Conservation (phyloP, 106 monocot species). For the Posidonia australis region DNA sequence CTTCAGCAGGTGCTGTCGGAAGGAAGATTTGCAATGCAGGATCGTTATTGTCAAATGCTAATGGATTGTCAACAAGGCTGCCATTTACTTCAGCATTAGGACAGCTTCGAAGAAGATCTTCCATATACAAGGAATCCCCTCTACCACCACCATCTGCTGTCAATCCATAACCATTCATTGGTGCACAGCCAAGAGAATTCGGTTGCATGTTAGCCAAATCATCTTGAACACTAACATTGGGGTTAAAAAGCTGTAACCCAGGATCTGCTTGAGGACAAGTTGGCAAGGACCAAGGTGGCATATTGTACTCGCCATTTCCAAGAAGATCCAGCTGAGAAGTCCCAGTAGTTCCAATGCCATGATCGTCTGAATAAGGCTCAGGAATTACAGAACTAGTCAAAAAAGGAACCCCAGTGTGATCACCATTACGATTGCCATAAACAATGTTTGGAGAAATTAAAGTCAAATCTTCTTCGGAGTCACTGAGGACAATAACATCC, state of each 20-base stretch:
- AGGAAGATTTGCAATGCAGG: slow-evolving; percentile 77
- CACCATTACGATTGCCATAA: slow-evolving; percentile 14
- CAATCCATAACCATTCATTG: slow-evolving; percentile 16
- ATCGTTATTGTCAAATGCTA: slow-evolving; percentile 50
- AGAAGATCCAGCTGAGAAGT: slow-evolving; percentile 29
- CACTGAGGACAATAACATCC: slow-evolving; percentile 68
- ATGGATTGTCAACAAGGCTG: slow-evolving; percentile 53
- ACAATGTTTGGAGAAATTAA: slow-evolving; percentile 8
- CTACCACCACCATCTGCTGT: slow-evolving; percentile 15
- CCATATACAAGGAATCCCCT: slow-evolving; percentile 9
- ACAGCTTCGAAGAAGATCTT: slow-evolving; percentile 1
- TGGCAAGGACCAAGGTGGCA: slow-evolving; percentile 41
- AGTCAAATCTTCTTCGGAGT: slow-evolving; percentile 66
- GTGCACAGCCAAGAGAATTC: slow-evolving; percentile 13
- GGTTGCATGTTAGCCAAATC: slow-evolving; percentile 21
- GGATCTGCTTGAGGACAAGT: slow-evolving; percentile 27
- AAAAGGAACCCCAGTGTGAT: slow-evolving; percentile 18
- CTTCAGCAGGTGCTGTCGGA: slow-evolving; percentile 32
- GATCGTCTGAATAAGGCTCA: slow-evolving; percentile 32
- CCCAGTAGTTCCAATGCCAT: slow-evolving; percentile 20
- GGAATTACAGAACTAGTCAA: slow-evolving; percentile 18
- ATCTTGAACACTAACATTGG: slow-evolving; percentile 32
- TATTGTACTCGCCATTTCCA: slow-evolving; percentile 40
- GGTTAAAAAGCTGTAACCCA: slow-evolving; percentile 48
- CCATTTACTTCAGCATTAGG: slow-evolving; percentile 34